These are phyloP conservation scores for Choricystis sp. DNA, from an alignment of 139 green algal genomes.

Conservation along the genomic window DNA sequence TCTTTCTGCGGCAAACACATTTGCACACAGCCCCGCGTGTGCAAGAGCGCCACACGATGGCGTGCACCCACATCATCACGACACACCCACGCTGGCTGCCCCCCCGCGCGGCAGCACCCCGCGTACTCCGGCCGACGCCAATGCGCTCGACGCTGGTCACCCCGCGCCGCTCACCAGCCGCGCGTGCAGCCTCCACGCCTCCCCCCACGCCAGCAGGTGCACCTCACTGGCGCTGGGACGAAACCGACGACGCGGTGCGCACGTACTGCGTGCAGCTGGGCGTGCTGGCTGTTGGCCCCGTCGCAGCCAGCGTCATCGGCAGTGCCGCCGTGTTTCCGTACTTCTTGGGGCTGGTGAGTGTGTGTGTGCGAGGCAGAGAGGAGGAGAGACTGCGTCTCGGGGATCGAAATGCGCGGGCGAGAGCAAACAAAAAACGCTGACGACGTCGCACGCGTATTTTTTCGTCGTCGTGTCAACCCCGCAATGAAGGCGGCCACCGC, in stretches of 20 bases:
- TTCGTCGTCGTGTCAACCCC: too few relatives aligned
- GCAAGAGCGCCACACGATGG: too few relatives aligned
- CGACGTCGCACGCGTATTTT: too few relatives aligned
- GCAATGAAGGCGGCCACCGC: too few relatives aligned
- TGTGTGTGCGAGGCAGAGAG: too few relatives aligned
- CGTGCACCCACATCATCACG: too few relatives aligned
- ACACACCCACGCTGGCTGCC: background rate
- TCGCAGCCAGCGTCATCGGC: conserved; percentile 6
- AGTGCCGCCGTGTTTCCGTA: conserved; percentile 34
- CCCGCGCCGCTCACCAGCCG: background rate
- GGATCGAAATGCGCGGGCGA: too few relatives aligned
- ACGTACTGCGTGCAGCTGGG: conserved; percentile 28
- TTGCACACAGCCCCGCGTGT: too few relatives aligned
- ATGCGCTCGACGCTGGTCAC: background rate
- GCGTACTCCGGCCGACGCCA: background rate
- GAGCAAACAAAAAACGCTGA: too few relatives aligned
- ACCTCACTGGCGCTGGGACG: conserved; percentile 29
- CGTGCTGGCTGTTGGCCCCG: conserved; percentile 20
- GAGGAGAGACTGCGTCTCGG: too few relatives aligned
- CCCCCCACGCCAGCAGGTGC: background rate
- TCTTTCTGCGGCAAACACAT: too few relatives aligned
- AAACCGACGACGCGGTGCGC: conserved; percentile 22
- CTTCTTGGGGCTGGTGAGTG: conserved; percentile 50
- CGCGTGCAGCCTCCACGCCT: background rate
- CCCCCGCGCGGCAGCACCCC: too few relatives aligned